Conservation (phyloP, 108 stramenopile genomes). For the Nitzschia sp. region DNA sequence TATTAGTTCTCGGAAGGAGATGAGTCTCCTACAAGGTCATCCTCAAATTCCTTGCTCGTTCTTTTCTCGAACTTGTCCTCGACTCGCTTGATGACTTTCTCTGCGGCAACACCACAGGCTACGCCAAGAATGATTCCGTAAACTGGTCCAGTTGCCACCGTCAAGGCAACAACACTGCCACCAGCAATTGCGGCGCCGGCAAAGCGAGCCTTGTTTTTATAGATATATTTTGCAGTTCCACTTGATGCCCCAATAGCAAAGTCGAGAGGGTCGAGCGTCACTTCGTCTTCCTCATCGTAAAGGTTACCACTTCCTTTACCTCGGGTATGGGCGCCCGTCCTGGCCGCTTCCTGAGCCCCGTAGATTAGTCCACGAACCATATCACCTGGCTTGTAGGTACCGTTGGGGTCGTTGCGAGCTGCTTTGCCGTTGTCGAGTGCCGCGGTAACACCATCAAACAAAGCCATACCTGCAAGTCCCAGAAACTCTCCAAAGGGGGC, state of each 20-base stretch:
- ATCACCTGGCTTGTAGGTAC: not conserved
- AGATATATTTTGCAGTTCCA: constrained; percentile 6
- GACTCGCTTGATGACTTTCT: not conserved
- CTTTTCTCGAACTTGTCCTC: constrained; percentile 3
- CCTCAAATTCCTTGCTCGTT: not conserved
- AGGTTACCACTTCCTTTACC: constrained; percentile 1
- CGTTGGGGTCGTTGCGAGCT: constrained; percentile 3
- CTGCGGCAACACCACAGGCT: not conserved
- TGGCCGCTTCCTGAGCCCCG: not conserved
- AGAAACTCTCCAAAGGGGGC: constrained; percentile 11
- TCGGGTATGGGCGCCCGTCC: not conserved
- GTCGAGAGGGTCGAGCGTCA: constrained; percentile 14
- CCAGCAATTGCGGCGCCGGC: constrained; percentile 5
- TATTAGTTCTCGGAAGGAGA: no score
- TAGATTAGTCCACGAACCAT: constrained; percentile 2
- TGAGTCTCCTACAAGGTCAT: not conserved
- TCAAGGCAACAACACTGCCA: not conserved
- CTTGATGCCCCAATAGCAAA: constrained; percentile 11
- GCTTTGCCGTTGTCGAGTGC: constrained; percentile 1
- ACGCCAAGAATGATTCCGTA: constrained; percentile 2
- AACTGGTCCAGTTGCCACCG: constrained; percentile 2
- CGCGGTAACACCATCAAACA: not conserved
- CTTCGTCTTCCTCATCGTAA: constrained; percentile 17
- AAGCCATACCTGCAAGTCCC: not conserved
- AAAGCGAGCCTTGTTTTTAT: constrained; percentile 20